Evolutionary conservation across 2,329 filamentous ascomycete genomes (phyloP), one percentile per base, ranked within the genome.

Genomic region (Pseudocercospora crystallina): DNA sequence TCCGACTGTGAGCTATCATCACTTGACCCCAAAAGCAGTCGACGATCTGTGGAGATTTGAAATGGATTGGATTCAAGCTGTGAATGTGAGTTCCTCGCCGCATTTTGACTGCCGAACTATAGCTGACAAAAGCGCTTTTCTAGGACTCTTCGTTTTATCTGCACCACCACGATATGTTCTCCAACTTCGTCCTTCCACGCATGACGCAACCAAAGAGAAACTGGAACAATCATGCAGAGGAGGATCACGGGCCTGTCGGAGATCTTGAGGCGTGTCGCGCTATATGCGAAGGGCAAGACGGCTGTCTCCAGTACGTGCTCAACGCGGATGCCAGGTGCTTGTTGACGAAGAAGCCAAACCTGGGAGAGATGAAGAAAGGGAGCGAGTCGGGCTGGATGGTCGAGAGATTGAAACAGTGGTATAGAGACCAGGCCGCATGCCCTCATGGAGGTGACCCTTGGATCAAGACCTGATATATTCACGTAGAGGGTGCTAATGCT

Each of bases 201-300:
- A 63, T 59, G 11, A 14, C 13, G 17, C 26, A 45, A n/a, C 33
- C 54, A 11, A 51, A 47, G 30, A 29, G 7, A 2, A 51, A 61
- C 32, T 65, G 63, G 63, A 47, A 64, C 46, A 65, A 65, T 10
- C 51, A 61, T 30, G 54, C 57, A 8, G 48, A 60, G 8, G 43
- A 61, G 2, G 56, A 59, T 13, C 48, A 54, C 20, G 48, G 50
- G 1, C 29, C 33, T 1, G 56, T 54, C 9, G 20, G 34, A 0
- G 51, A 54, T 10, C 30, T 58, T n/a, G 56, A 60, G 12, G 58
- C 43, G 5, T 65, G 63, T 40, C 45, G 45, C 5, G 37, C 30
- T 9, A 54, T 58, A 3, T 64, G 63, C 17, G 47, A 56, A 12
- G 34, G 14, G 4, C 48, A 52, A 13, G 29, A 15, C 5, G 42